phyloP scores from a whole-genome alignment of 2,329 filamentous ascomycete genomes.

The Chaetomiaceae sp. region DNA sequence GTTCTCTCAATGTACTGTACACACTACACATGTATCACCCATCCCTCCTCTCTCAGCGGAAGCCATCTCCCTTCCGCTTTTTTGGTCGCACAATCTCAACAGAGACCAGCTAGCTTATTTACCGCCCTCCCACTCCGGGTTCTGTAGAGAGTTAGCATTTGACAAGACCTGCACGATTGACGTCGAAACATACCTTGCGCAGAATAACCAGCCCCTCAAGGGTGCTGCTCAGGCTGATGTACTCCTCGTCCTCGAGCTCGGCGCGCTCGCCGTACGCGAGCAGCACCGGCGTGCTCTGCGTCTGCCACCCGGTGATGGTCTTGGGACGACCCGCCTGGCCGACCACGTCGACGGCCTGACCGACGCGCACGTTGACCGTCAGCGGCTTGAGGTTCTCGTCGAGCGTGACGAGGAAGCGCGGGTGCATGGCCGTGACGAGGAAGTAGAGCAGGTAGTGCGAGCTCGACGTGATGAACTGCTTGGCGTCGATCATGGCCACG shows the following conservation, averaged over 20 bases:
- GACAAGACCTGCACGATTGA: not conserved
- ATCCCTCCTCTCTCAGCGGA: not conserved
- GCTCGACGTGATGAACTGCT: constrained; percentile 66
- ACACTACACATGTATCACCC: constrained; percentile 13
- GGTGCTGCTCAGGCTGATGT: constrained; percentile 84
- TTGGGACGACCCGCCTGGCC: constrained; percentile 95
- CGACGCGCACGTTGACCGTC: constrained; percentile 92
- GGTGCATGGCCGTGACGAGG: constrained; percentile 93
- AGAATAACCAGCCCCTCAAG: constrained; percentile 94
- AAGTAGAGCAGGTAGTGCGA: constrained; percentile 96
- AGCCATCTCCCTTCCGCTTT: not conserved
- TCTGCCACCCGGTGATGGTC: constrained; percentile 99
- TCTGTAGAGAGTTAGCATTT: constrained; percentile 34
- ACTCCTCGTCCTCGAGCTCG: constrained; percentile 96
- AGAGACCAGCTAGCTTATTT: constrained; percentile 34
- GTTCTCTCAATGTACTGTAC: constrained; percentile 10
- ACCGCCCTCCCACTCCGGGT: constrained; percentile 51
- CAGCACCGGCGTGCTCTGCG: constrained; percentile 96
- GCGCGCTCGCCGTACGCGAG: constrained; percentile 92
- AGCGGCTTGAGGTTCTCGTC: constrained; percentile 92
- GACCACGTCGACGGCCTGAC: constrained; percentile 96
- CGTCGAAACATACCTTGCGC: constrained; percentile 69
- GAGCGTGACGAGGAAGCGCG: constrained; percentile 90
- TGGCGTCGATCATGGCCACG: constrained; percentile 91
- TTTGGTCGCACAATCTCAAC: not conserved